Percentiles rank a stretch among this genome's conserved stretches.
Evolutionary conservation across 371 early-diverging fungal species (phyloP).

Genomic region (Mucor saturninus): DNA sequence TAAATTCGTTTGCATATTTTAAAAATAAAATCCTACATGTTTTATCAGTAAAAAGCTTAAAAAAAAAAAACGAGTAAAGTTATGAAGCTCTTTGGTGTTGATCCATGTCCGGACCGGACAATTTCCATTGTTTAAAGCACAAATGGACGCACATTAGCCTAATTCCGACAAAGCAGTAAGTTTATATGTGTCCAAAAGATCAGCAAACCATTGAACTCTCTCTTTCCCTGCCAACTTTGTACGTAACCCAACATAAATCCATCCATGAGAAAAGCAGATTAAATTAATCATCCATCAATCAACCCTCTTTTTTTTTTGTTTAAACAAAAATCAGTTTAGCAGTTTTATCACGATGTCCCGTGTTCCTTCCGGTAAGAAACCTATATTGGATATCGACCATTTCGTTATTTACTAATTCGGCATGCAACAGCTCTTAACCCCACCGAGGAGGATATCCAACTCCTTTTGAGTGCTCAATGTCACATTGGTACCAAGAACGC

Average conservation of each 20-base stretch:
- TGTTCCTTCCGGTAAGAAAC: slow-evolving; percentile 26
- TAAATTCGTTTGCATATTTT: slow-evolving; percentile 6
- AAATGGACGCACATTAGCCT: not conserved
- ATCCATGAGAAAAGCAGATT: not conserved
- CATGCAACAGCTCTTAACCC: slow-evolving; percentile 54
- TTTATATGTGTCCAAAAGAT: slow-evolving; percentile 8
- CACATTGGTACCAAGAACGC: slow-evolving; percentile 93
- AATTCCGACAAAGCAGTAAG: slow-evolving; percentile 4
- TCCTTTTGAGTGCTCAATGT: slow-evolving; percentile 91
- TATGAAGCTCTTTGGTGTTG: not conserved
- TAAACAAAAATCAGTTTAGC: slow-evolving; percentile 5
- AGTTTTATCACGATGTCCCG: slow-evolving; percentile 29
- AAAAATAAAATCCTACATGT: not conserved
- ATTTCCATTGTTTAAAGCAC: not conserved
- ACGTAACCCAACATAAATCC: slow-evolving; percentile 13
- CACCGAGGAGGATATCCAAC: slow-evolving; percentile 91
- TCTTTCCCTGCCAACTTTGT: slow-evolving; percentile 30
- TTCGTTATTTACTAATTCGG: not conserved
- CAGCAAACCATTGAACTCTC: slow-evolving; percentile 17
- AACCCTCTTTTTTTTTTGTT: not conserved
- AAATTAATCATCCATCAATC: slow-evolving; percentile 1
- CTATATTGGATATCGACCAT: not conserved
- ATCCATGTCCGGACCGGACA: not conserved
- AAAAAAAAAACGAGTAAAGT: not conserved
- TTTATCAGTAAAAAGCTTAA: no score